Evolutionary conservation across 2,329 filamentous ascomycete species (phyloP), one percentile per base, ranked within the genome.

Genomic region (Penicillium thymicola): DNA sequence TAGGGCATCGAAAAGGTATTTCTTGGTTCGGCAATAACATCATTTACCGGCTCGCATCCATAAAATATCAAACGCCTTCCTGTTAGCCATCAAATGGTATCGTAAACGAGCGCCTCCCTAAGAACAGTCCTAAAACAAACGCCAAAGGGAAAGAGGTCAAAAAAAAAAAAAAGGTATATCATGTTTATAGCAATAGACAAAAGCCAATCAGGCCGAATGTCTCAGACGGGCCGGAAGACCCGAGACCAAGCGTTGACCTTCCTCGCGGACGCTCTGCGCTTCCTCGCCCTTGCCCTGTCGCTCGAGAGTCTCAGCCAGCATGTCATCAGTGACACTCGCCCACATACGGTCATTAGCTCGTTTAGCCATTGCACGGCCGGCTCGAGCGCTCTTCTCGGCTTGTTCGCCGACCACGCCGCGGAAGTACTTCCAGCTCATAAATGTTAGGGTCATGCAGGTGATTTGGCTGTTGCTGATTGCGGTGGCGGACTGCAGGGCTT

Each of bases 381-480:
- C 89, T 61, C 83, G 82, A 5, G 88, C 87, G 67, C 88, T 89
- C 75, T 92, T 92, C 57, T 90, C 81, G 0, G 89, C 88, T 71
- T 92, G 89, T 57, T 89, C 88, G 48, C 91, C 91, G 4, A 95
- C 85, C 14, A 92, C 88, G 57, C 89, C 88, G 44, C 88, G 87
- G 72, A 92, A 97, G 67, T 96, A 89, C 50, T 86, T 84, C 67
- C 83, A 86, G 51, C 89, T 88, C 89, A 97, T 95, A 62, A 94
- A 87, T 64, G 87, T 92, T 57, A 97, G 83, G 6, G 89, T 87
- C 61, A 97, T 89, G 46, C 87, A 87, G n/a, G 92, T 82, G 52
- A 92, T 88, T 62, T 95, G 89, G 30, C 85, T 85, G 70, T 96
- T 96, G 53, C 81, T 80, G 9, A 88, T 86, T 8, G 79, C 78